phyloP scores from a whole-genome alignment of 768 basidiomycete species.

The Saitozyma podzolica region DNA sequence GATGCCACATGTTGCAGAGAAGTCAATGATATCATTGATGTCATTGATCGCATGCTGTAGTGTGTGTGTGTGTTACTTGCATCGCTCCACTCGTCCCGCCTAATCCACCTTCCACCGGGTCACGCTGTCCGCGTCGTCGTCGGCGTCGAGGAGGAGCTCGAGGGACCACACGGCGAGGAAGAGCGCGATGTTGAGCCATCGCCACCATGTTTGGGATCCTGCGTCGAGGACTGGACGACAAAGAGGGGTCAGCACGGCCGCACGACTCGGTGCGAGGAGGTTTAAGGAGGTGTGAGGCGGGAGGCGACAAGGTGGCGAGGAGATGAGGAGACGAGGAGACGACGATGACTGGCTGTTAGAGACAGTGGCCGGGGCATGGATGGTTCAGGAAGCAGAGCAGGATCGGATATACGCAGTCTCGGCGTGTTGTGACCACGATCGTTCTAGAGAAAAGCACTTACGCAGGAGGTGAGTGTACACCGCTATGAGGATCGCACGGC shows the following conservation, averaged over 20 bases:
- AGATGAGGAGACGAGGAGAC: no score
- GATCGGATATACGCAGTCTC: no score
- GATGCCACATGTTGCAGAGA: no score
- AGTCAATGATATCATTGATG: no score
- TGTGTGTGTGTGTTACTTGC: background rate
- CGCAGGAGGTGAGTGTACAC: constrained; percentile 53
- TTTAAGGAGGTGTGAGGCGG: no score
- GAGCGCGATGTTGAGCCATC: constrained; percentile 47
- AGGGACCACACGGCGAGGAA: constrained; percentile 50
- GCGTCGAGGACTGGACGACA: constrained; percentile 44
- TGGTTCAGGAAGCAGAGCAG: no score
- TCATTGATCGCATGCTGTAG: background rate
- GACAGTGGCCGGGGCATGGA: no score
- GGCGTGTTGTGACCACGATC: background rate
- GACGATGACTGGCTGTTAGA: no score
- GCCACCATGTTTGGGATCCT: constrained; percentile 52
- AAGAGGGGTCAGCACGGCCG: constrained; percentile 3
- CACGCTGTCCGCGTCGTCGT: constrained; percentile 48
- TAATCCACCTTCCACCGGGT: constrained; percentile 50
- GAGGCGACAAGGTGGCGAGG: no score
- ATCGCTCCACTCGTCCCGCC: background rate
- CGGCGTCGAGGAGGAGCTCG: constrained; percentile 49
- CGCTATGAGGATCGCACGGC: constrained; percentile 51
- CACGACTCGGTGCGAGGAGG: no score
- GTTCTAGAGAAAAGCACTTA: constrained; percentile 19